A percentile compares a stretch with the other conserved stretches of the same genome.
These are phyloP conservation scores for Trichoderma koningiopsis DNA, from an alignment of 2,329 filamentous ascomycete genomes.

Conservation along the genomic window DNA sequence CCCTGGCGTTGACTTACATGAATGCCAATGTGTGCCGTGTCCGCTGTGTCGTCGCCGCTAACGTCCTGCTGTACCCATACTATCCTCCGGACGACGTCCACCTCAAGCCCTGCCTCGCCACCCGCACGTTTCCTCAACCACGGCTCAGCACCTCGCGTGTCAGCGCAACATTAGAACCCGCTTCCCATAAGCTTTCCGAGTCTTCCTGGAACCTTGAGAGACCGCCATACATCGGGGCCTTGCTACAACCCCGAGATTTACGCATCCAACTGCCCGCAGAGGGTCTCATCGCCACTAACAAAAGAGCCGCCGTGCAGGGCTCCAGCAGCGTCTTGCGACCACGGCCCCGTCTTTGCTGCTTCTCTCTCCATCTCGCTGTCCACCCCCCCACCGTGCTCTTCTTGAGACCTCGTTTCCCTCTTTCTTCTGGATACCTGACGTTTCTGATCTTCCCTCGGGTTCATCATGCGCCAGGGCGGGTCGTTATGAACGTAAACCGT, in stretches of 20 bases:
- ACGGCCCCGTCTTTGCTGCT: slow-evolving; percentile 27
- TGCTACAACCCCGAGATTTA: slow-evolving; percentile 14
- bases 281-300: slow-evolving; percentile 32
- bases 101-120: slow-evolving; percentile 15
- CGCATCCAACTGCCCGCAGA: slow-evolving; percentile 23
- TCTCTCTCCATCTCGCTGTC: slow-evolving; percentile 22
- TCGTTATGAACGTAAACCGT: slow-evolving; percentile 42
- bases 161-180: slow-evolving; percentile 20
- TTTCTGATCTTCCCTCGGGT: slow-evolving; percentile 29
- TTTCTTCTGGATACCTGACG: slow-evolving; percentile 24
- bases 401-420: slow-evolving; percentile 15
- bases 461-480: slow-evolving; percentile 39
- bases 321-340: slow-evolving; percentile 28
- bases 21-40: slow-evolving; percentile 7
- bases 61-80: slow-evolving; percentile 12
- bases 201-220: slow-evolving; percentile 18
- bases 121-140: slow-evolving; percentile 25
- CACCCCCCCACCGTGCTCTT: slow-evolving; percentile 25
- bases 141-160: slow-evolving; percentile 19
- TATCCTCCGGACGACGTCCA: slow-evolving; percentile 13
- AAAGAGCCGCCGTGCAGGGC: slow-evolving; percentile 31
- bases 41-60: slow-evolving; percentile 13
- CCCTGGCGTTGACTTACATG: slow-evolving; percentile 26
- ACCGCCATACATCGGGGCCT: slow-evolving; percentile 13
- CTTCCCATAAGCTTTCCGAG: slow-evolving; percentile 24